Conservation (phyloP, 257 asterid species). For the Ocimum tenuiflorum region DNA sequence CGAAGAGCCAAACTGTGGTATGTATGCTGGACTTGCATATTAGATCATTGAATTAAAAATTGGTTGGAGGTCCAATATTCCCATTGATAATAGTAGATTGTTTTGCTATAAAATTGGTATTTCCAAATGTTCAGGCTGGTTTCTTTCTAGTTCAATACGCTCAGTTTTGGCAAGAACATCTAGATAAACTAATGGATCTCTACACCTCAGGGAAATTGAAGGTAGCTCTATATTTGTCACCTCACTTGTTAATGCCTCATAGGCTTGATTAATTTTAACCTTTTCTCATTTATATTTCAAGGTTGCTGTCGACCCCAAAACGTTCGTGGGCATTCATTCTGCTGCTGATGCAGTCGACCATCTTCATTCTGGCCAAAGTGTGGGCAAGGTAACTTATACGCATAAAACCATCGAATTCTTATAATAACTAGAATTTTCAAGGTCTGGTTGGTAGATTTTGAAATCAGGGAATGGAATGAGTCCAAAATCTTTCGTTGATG, state of each 20-base stretch:
- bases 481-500: no score
- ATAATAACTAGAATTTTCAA: no score
- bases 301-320: slow-evolving; percentile 73
- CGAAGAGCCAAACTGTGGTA: slow-evolving; percentile 96
- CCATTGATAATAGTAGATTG: no score
- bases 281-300: no score
- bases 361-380: slow-evolving; percentile 89
- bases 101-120: no score
- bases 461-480: no score
- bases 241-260: no score
- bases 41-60: neutral
- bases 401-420: neutral
- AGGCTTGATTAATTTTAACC: neutral
- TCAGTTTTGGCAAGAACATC: slow-evolving; percentile 77
- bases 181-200: slow-evolving; percentile 60
- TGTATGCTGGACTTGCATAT: no score
- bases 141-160: slow-evolving; percentile 83
- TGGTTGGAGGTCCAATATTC: no score
- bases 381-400: slow-evolving; percentile 70
- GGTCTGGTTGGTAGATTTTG: no score
- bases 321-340: slow-evolving; percentile 63
- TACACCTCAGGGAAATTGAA: slow-evolving; percentile 65
- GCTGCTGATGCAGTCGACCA: slow-evolving; percentile 86
- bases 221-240: slow-evolving; percentile 37
- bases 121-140: slow-evolving; percentile 55